Conservation (phyloP, 2,329 filamentous ascomycete species). For the Rhynchosporium graminicola region DNA sequence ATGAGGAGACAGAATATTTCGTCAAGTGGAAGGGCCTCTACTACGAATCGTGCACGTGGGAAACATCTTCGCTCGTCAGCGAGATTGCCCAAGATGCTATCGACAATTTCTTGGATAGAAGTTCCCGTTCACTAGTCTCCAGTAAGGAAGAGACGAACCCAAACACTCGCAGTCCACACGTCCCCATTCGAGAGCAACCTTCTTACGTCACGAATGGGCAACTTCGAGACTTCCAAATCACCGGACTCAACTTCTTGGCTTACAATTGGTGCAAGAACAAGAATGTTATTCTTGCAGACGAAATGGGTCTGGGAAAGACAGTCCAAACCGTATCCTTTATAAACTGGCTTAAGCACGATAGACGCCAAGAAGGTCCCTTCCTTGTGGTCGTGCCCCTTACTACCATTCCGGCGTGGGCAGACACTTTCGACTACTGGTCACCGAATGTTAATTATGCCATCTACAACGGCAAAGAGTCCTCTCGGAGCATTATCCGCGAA, state of each 20-base stretch:
- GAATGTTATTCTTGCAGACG: slow-evolving; percentile 96
- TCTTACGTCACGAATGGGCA: slow-evolving; percentile 82
- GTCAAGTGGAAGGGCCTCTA: slow-evolving; percentile 96
- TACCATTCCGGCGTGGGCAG: slow-evolving; percentile 96
- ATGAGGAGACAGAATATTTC: slow-evolving; percentile 82
- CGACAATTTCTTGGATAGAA: slow-evolving; percentile 85
- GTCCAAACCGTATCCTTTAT: slow-evolving; percentile 97
- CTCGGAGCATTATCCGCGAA: slow-evolving; percentile 84
- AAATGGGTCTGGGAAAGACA: slow-evolving; percentile 98
- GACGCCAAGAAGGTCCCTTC: slow-evolving; percentile 89
- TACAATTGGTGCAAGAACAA: slow-evolving; percentile 94
- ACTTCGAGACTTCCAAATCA: slow-evolving; percentile 89
- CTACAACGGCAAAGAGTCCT: slow-evolving; percentile 86
- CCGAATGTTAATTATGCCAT: slow-evolving; percentile 97
- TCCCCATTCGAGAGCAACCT: slow-evolving; percentile 76
- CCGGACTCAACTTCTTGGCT: slow-evolving; percentile 90
- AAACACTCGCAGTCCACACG: slow-evolving; percentile 71
- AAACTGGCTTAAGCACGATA: slow-evolving; percentile 91
- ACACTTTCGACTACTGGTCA: slow-evolving; percentile 95
- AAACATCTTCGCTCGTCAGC: slow-evolving; percentile 72
- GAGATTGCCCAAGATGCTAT: slow-evolving; percentile 84
- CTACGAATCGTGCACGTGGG: slow-evolving; percentile 96
- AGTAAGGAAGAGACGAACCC: slow-evolving; percentile 75
- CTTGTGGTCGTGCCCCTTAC: slow-evolving; percentile 96
- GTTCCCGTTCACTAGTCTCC: slow-evolving; percentile 77